Evolutionary conservation across 768 basidiomycete genomes (phyloP), one percentile per base, ranked within the genome.

Genomic region (Collybiopsis luxurians): DNA sequence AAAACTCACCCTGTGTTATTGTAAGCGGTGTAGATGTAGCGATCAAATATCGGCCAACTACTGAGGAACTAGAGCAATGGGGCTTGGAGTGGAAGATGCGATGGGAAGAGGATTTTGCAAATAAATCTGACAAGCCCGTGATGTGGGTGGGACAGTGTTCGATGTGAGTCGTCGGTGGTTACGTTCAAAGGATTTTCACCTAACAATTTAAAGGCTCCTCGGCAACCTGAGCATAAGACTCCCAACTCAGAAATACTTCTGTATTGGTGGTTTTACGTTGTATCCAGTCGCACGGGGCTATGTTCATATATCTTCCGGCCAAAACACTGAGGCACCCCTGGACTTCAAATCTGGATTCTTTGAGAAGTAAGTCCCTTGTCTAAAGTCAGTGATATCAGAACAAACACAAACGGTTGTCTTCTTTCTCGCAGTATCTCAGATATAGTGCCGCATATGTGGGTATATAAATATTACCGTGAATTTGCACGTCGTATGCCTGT

Each of bases 1-100:
- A n/a, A n/a, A n/a, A n/a, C n/a, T n/a, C n/a, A n/a, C n/a, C n/a
- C n/a, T n/a, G n/a, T n/a, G n/a, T n/a, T n/a, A n/a, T n/a, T n/a
- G n/a, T n/a, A n/a, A 85, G 83, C 59, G 81, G 72, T 1, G 60
- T 80, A 26, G 82, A 87, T 59, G 76, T 77, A 28, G 84, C 81
- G 3, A 74, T 83, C 59, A 86, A 84, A 61, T 61, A 85, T 13
- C 74, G 86, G 23, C 85, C 86, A 2, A 76, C 66, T 15, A 60
- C 62, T 3, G 70, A 73, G 4, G 85, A 87, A 38, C 70, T 84
- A 24, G 70, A 75, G 47, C 72, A 72, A n/a, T 67, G 87, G 31
- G 79, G 79, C 10, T 73, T 79, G 5, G 73, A 65, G 4, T 87
- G 86, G 61, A 63, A 72, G 26, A 47, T 69, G 24, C 68, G 74